Percentiles rank a stretch among this genome's conserved stretches.
Evolutionary conservation across 768 basidiomycete species (phyloP).

Genomic region (Macrocybe gigantea): DNA sequence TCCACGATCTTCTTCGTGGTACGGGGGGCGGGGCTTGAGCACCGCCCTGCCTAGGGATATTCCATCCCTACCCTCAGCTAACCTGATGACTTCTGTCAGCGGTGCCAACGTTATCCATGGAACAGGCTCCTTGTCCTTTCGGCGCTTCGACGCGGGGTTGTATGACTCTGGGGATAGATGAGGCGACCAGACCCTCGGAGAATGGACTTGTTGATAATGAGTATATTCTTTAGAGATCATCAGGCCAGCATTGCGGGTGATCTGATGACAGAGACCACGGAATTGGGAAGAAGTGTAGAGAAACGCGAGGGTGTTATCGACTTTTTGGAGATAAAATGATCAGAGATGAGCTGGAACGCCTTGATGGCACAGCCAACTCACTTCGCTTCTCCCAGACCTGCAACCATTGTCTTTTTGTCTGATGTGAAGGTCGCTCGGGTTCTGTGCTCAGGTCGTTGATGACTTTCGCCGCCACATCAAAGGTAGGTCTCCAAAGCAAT

Average conservation of each 20-base stretch:
- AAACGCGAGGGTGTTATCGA: slow-evolving; percentile 61
- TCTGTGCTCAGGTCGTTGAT: slow-evolving; percentile 31
- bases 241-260: slow-evolving; percentile 50
- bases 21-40: background rate
- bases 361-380: slow-evolving; percentile 19
- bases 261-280: slow-evolving; percentile 55
- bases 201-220: slow-evolving; percentile 14
- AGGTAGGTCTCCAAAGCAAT: slow-evolving; percentile 47
- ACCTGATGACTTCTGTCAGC: slow-evolving; percentile 45
- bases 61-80: slow-evolving; percentile 52
- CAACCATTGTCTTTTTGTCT: slow-evolving; percentile 35
- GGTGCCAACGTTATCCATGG: slow-evolving; percentile 28
- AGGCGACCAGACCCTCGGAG: slow-evolving; percentile 31
- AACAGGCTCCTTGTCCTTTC: slow-evolving; percentile 4
- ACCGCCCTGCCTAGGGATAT: slow-evolving; percentile 45
- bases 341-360: slow-evolving; percentile 2
- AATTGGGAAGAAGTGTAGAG: slow-evolving; percentile 56
- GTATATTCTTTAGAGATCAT: slow-evolving; percentile 29
- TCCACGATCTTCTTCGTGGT: slow-evolving; percentile 1
- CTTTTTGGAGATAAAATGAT: slow-evolving; percentile 26
- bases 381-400: slow-evolving; percentile 51
- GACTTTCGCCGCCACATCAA: slow-evolving; percentile 42
- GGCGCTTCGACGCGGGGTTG: slow-evolving; percentile 2
- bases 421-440: slow-evolving; percentile 15
- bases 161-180: slow-evolving; percentile 16